phyloP scores from a whole-genome alignment of 2,329 filamentous ascomycete genomes.

The Madurella fahalii region DNA sequence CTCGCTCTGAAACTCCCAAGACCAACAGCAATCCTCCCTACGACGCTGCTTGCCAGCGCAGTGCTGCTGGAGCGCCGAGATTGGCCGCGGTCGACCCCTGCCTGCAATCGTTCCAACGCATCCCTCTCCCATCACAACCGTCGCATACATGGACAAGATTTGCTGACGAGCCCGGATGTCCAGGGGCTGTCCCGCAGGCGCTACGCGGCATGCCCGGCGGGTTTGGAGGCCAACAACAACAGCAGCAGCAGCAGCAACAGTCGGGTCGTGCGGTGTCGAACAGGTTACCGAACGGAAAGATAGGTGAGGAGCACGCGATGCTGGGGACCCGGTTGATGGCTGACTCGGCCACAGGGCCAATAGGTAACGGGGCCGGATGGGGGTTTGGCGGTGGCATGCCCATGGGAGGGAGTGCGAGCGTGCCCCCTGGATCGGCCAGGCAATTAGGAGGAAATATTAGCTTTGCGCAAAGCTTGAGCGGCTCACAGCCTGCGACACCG shows the following conservation, averaged over 20 bases:
- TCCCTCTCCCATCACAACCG: not conserved
- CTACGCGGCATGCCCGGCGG: conserved; percentile 58
- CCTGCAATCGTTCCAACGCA: not conserved
- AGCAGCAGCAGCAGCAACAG: conserved; percentile 57
- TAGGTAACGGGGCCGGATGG: conserved; percentile 54
- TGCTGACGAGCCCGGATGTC: conserved; percentile 32
- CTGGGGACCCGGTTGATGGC: not conserved
- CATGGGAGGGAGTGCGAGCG: conserved; percentile 47
- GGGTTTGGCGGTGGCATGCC: conserved; percentile 59
- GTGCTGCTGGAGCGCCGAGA: not conserved
- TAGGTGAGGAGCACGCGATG: conserved; percentile 45
- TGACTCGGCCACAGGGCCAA: conserved; percentile 30
- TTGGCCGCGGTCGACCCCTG: not conserved
- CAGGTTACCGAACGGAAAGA: conserved; percentile 62
- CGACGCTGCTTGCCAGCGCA: not conserved
- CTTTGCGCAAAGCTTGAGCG: conserved; percentile 63
- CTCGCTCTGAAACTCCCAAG: not conserved
- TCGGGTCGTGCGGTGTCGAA: conserved; percentile 51
- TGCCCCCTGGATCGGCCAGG: conserved; percentile 39
- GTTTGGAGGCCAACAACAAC: conserved; percentile 56
- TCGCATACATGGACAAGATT: conserved; percentile 16
- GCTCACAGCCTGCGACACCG: conserved; percentile 58
- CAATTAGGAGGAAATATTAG: conserved; percentile 58
- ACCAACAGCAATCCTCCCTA: not conserved
- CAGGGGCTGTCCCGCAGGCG: conserved; percentile 59